Evolutionary conservation across 2,329 filamentous ascomycete species (phyloP).

Genomic region (Fusarium hainanense): DNA sequence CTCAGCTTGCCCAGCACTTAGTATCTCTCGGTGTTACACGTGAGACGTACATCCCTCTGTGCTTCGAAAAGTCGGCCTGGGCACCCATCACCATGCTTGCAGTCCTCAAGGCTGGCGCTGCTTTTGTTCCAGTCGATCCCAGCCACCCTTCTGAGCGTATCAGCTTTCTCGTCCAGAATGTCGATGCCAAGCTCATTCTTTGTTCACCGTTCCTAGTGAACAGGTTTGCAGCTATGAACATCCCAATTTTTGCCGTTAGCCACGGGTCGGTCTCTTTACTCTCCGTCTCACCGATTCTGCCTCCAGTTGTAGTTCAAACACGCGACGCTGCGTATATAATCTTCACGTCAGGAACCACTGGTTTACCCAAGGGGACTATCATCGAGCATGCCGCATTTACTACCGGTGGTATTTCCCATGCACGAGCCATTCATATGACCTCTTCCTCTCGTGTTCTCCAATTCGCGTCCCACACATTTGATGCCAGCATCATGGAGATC

Average conservation of each 20-base stretch:
- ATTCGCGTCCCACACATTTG: slow-evolving; percentile 26
- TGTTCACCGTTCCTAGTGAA: slow-evolving; percentile 6
- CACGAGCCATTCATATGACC: slow-evolving; percentile 26
- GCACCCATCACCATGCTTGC: slow-evolving; percentile 49
- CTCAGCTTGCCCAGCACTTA: slow-evolving; percentile 51
- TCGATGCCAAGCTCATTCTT: slow-evolving; percentile 21
- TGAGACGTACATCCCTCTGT: slow-evolving; percentile 48
- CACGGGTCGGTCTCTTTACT: background rate
- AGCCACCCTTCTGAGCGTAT: slow-evolving; percentile 49
- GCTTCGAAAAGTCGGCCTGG: slow-evolving; percentile 55
- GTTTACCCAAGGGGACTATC: slow-evolving; percentile 32
- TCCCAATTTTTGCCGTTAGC: background rate
- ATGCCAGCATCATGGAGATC: slow-evolving; percentile 40
- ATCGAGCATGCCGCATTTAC: slow-evolving; percentile 33
- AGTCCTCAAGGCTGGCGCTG: slow-evolving; percentile 51
- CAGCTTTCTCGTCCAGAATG: slow-evolving; percentile 20
- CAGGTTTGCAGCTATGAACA: background rate
- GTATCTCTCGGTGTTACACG: slow-evolving; percentile 47
- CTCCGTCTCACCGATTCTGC: accelerated
- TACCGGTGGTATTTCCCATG: slow-evolving; percentile 26
- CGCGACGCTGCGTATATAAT: slow-evolving; percentile 30
- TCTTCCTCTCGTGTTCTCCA: slow-evolving; percentile 30
- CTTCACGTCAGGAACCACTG: slow-evolving; percentile 40
- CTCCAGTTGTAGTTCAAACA: background rate
- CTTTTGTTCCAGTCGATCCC: slow-evolving; percentile 51